A percentile compares a stretch with the other conserved stretches of the same genome.
These are phyloP conservation scores for Asterophora parasitica DNA, from an alignment of 768 basidiomycete genomes.

Conservation along the genomic window DNA sequence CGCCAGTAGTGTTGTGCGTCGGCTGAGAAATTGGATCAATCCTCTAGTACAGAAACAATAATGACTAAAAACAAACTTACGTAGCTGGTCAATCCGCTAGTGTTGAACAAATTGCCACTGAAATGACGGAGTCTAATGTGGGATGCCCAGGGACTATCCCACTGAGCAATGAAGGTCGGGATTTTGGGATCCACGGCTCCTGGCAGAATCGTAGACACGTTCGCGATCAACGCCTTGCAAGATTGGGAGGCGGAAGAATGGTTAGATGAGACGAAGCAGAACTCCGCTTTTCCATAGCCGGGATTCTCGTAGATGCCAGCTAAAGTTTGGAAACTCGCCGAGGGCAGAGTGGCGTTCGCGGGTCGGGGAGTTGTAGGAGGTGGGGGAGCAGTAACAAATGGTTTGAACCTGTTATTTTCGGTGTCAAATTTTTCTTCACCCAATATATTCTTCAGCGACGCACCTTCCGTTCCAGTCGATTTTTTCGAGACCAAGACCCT, in stretches of 20 bases:
- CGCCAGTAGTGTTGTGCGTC: conserved; percentile 9
- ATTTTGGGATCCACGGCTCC: conserved; percentile 15
- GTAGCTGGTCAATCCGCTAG: conserved; percentile 8
- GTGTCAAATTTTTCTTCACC: too few relatives aligned
- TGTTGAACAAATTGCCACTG: conserved; percentile 19
- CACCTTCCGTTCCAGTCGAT: conserved; percentile 18
- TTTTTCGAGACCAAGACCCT: conserved; percentile 16
- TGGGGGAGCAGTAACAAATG: neutral
- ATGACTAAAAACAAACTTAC: conserved; percentile 6
- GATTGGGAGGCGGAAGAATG: conserved; percentile 8
- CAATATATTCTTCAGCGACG: too few relatives aligned
- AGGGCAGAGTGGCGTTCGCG: conserved; percentile 11
- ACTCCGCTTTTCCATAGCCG: conserved; percentile 17
- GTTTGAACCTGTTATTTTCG: too few relatives aligned
- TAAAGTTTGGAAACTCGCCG: conserved; percentile 9
- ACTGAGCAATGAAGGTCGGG: conserved; percentile 21
- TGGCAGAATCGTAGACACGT: conserved; percentile 18
- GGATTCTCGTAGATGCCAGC: conserved; percentile 15
- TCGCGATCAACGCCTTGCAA: conserved; percentile 15
- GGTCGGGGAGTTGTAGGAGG: conserved; percentile 13
- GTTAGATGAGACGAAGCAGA: conserved; percentile 16
- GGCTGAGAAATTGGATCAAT: neutral
- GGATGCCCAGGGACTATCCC: conserved; percentile 14
- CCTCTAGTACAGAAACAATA: neutral
- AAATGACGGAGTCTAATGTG: conserved; percentile 23